Conservation (phyloP, 495 filamentous ascomycete species). For the Neurospora sp. region DNA sequence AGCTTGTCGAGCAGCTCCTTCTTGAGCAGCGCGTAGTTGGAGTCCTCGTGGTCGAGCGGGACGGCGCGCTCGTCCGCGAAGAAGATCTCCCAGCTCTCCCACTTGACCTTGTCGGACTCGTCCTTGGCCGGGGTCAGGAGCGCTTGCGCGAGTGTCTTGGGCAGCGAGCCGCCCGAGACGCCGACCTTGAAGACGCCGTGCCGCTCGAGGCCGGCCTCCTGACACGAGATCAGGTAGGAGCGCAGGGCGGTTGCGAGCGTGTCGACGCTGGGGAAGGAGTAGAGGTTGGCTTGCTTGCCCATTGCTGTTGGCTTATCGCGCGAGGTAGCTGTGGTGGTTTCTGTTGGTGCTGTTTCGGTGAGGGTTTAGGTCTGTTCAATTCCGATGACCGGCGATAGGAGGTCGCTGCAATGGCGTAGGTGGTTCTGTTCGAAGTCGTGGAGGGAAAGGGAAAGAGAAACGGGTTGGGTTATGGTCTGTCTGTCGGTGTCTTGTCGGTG, state of each 20-base stretch:
- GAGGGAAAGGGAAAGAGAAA: not conserved
- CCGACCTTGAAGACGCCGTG: slow-evolving; percentile 82
- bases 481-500: not conserved
- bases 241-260: slow-evolving; percentile 65
- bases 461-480: not conserved
- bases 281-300: slow-evolving; percentile 74
- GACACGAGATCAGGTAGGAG: slow-evolving; percentile 66
- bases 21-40: slow-evolving; percentile 86
- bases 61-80: slow-evolving; percentile 96
- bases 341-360: not conserved
- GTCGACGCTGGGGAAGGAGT: slow-evolving; percentile 59
- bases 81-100: slow-evolving; percentile 92
- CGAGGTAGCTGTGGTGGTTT: not conserved
- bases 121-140: slow-evolving; percentile 56
- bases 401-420: not conserved
- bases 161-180: slow-evolving; percentile 90
- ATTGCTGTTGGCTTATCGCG: slow-evolving; percentile 26
- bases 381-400: not conserved
- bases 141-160: slow-evolving; percentile 68
- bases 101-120: slow-evolving; percentile 56
- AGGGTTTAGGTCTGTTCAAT: not conserved
- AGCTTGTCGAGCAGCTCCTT: slow-evolving; percentile 81
- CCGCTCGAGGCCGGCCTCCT: slow-evolving; percentile 66
- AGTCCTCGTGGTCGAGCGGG: slow-evolving; percentile 81
- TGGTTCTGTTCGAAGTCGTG: not conserved